Evolutionary conservation across 352 stramenopile species (phyloP).

Genomic region (Globisporangium nagaii): DNA sequence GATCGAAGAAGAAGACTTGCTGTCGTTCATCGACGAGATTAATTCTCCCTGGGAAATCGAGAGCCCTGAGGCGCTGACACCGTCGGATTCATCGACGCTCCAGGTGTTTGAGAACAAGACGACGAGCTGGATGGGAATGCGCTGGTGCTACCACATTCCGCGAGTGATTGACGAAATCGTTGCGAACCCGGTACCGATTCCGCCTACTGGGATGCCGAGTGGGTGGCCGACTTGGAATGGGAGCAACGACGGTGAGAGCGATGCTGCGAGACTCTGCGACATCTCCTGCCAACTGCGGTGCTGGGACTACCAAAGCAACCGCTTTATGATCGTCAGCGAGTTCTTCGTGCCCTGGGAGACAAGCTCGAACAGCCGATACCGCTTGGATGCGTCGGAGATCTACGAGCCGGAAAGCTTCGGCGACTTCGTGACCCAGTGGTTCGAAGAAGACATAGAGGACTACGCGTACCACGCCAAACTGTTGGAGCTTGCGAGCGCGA

Average conservation of each 20-base stretch:
- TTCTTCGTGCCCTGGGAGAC: constrained; percentile 77
- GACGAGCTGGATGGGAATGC: constrained; percentile 71
- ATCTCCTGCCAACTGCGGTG: constrained; percentile 68
- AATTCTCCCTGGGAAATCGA: constrained; percentile 53
- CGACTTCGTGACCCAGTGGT: constrained; percentile 66
- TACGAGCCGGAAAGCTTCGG: constrained; percentile 56
- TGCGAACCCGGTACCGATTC: constrained; percentile 52
- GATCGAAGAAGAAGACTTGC: constrained; percentile 20
- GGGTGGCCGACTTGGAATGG: constrained; percentile 62
- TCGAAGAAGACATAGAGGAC: constrained; percentile 59
- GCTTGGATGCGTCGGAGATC: constrained; percentile 12
- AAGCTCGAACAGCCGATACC: constrained; percentile 1
- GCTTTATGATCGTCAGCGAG: constrained; percentile 48
- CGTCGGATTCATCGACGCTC: constrained; percentile 13
- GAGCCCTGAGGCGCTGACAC: constrained; percentile 6
- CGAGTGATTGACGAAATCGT: constrained; percentile 45
- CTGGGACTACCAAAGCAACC: constrained; percentile 49
- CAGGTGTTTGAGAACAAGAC: constrained; percentile 42
- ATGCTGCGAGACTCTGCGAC: constrained; percentile 43
- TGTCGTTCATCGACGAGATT: constrained; percentile 42
- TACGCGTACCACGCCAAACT: constrained; percentile 35
- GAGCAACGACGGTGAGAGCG: constrained; percentile 20
- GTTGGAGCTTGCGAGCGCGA: constrained; percentile 28
- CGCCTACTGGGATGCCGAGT: constrained; percentile 44
- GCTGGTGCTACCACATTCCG: constrained; percentile 75